A percentile compares a stretch with the other conserved stretches of the same genome.
Evolutionary conservation across 257 asterid genomes (phyloP).

Genomic region (Scutellaria baicalensis): DNA sequence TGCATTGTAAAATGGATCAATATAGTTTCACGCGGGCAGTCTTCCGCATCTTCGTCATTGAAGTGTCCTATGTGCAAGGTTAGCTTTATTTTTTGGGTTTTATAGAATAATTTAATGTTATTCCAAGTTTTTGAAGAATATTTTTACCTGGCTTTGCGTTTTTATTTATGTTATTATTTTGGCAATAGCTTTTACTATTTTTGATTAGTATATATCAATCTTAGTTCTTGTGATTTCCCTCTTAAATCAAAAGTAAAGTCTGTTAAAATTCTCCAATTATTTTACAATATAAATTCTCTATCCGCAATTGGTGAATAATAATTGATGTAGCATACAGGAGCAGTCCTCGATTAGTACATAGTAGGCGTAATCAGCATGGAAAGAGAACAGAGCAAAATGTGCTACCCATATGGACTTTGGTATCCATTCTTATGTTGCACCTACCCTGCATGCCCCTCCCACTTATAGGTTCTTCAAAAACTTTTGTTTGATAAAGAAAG

Average conservation of each 20-base stretch:
- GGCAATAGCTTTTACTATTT: background rate
- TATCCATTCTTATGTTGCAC: too few species aligned
- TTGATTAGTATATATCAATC: background rate
- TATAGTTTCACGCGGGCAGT: conserved; percentile 35
- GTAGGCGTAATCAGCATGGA: too few species aligned
- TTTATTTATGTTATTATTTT: background rate
- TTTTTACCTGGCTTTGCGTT: background rate
- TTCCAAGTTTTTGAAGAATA: conserved; percentile 2
- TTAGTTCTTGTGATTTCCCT: background rate
- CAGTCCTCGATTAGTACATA: too few species aligned
- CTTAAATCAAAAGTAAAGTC: too few species aligned
- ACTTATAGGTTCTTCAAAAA: background rate
- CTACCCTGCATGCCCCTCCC: background rate
- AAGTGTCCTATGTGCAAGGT: conserved; percentile 87
- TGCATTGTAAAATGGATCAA: conserved; percentile 65
- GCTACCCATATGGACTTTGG: too few species aligned
- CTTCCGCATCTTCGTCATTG: conserved; percentile 34
- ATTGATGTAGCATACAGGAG: too few species aligned
- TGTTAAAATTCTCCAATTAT: too few species aligned
- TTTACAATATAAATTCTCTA: background rate
- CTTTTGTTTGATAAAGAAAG: background rate
- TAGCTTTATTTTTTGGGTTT: conserved; percentile 7
- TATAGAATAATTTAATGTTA: background rate
- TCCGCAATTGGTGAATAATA: too few species aligned
- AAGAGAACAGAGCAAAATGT: too few species aligned